phyloP scores from a whole-genome alignment of 805 yeast genomes.

The Candida germanica region DNA sequence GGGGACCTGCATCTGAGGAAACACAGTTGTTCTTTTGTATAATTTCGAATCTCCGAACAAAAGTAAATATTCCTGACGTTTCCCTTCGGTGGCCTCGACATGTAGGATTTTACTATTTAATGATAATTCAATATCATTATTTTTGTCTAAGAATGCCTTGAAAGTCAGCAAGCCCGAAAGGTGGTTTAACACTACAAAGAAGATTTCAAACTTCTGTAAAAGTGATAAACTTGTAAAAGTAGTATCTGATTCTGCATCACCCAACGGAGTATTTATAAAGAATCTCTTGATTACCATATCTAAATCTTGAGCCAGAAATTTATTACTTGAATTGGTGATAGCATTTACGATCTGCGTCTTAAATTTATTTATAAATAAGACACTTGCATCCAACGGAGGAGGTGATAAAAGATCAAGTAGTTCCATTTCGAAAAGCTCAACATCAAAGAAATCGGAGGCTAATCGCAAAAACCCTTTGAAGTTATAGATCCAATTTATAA shows the following conservation, averaged over 20 bases:
- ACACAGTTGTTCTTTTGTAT: conserved; percentile 35
- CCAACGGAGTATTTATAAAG: conserved; percentile 11
- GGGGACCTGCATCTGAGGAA: conserved; percentile 29
- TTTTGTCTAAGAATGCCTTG: conserved; percentile 46
- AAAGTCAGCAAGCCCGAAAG: conserved; percentile 44
- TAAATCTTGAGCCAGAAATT: conserved; percentile 10
- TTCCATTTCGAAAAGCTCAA: conserved; percentile 61
- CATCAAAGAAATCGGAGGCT: conserved; percentile 51
- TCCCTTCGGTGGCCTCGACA: conserved; percentile 7
- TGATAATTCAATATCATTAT: conserved; percentile 19
- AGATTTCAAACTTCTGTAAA: conserved; percentile 47
- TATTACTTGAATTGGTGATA: conserved; percentile 30
- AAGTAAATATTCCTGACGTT: conserved; percentile 32
- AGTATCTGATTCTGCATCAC: conserved; percentile 18
- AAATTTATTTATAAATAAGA: conserved; percentile 40
- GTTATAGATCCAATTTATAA: conserved; percentile 54
- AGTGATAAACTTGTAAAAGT: conserved; percentile 40
- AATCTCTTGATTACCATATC: conserved; percentile 9
- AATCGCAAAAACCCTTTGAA: conserved; percentile 52
- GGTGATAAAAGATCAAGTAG: conserved; percentile 37
- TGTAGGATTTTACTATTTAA: conserved; percentile 7
- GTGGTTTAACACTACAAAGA: conserved; percentile 43
- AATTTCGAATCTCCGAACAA: conserved; percentile 51
- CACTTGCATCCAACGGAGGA: conserved; percentile 31
- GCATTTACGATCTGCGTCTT: conserved; percentile 40